Base-by-base conservation (phyloP, 2,329 filamentous ascomycete genomes). In the Colletotrichum eleusines region DNA sequence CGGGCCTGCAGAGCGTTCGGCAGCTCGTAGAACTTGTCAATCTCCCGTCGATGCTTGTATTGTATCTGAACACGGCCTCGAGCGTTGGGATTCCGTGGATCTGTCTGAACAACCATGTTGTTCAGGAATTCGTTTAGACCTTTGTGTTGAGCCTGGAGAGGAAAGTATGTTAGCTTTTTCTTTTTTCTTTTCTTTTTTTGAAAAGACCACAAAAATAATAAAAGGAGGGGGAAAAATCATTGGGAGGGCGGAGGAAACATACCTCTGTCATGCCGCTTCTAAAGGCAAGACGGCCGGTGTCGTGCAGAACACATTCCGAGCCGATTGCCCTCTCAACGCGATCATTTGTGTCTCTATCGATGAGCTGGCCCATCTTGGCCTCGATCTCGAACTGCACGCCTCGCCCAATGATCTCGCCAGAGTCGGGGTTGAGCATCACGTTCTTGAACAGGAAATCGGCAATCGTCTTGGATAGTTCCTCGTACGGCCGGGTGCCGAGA, bases 191-290 rank as follows among this genome's bases (percentile, higher is more conserved):
- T 42, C 1, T 42, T 2, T 20, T 2, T 20, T 6, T 40, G 6
- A 8, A 4, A 11, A 9, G 11, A 4, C 12, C 2, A 14, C 5
- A 12, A 3, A 14, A 38, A 38, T 3, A 38, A 16, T 14, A 18
- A 4, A 40, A 11, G 7, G 4, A 46, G 12, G 23, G n/a, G n/a
- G n/a, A n/a, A n/a, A n/a, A n/a, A n/a, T n/a, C n/a, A n/a, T n/a
- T 44, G 5, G 6, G 23, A 7, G 31, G 26, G 8, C 55, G 23
- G 48, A 20, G 20, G 23, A 26, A 9, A 81, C 88, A 80, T 84
- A 96, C 94, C 84, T 94, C 90, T 5, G 92, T 95, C 95, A 98
- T 98, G 72, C 90, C 93, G 77, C 94, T 98, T 75, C 91, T 89
- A 77, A 98, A 99, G 0, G 86, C 87, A 38, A 92, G 85, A 54